phyloP scores from a whole-genome alignment of 768 basidiomycete genomes.

The Naganishia onofrii region DNA sequence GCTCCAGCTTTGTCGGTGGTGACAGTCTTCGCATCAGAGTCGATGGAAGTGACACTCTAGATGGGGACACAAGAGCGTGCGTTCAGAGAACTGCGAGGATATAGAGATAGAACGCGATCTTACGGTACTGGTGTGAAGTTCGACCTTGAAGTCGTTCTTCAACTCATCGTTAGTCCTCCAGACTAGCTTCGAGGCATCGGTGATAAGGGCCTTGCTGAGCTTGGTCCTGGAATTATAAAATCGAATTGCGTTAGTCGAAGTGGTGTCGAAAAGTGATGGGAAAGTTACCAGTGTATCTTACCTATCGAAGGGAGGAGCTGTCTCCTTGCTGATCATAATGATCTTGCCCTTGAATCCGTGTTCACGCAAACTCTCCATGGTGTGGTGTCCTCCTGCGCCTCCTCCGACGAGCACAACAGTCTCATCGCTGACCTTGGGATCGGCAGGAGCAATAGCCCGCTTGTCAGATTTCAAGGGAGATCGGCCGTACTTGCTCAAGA shows the following conservation, averaged over 20 bases:
- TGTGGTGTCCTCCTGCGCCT: constrained; percentile 72
- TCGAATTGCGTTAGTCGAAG: neutral
- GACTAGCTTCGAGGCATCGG: constrained; percentile 73
- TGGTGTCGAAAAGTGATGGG: neutral
- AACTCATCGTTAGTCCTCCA: constrained; percentile 70
- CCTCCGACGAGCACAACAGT: constrained; percentile 84
- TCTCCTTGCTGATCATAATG: constrained; percentile 74
- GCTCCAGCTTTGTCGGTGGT: constrained; percentile 57
- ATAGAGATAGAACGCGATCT: too few relatives aligned
- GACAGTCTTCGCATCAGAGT: constrained; percentile 64
- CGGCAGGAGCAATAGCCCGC: constrained; percentile 15
- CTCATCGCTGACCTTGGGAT: constrained; percentile 57
- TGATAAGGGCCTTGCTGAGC: constrained; percentile 78
- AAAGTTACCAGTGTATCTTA: constrained; percentile 37
- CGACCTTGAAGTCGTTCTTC: constrained; percentile 59
- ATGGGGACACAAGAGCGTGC: too few relatives aligned
- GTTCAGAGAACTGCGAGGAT: too few relatives aligned
- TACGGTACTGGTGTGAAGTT: constrained; percentile 47
- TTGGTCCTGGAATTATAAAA: constrained; percentile 63
- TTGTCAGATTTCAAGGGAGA: constrained; percentile 53
- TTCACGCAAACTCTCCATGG: constrained; percentile 76
- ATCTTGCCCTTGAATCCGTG: constrained; percentile 75
- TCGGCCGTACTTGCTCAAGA: constrained; percentile 67
- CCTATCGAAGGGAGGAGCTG: constrained; percentile 80
- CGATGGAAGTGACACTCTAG: constrained; percentile 64